A percentile compares a stretch with the other conserved stretches of the same genome.
phyloP scores from a whole-genome alignment of 73 alveolate species.

The Paramecium pentaurelia region DNA sequence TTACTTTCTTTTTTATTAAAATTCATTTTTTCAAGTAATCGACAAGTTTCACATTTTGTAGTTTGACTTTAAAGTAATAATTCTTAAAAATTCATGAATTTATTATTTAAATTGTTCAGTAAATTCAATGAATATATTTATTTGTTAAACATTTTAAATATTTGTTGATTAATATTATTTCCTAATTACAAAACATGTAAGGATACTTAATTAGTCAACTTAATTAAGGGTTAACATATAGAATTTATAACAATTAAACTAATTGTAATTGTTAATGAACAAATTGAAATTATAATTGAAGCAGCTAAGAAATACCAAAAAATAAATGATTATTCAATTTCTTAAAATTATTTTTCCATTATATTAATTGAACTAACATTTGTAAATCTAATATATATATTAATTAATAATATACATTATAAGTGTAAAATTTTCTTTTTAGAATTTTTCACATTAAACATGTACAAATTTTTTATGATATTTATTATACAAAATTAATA shows the following conservation, averaged over 20 bases:
- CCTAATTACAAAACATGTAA: neutral
- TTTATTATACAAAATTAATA: neutral
- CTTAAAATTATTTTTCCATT: neutral
- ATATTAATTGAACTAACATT: neutral
- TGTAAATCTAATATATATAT: neutral
- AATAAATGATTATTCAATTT: neutral
- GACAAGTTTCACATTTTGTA: neutral
- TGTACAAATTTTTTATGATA: neutral
- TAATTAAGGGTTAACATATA: neutral
- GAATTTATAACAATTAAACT: neutral
- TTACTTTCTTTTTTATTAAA: neutral
- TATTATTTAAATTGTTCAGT: neutral
- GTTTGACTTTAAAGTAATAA: neutral
- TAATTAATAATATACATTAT: neutral
- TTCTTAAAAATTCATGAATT: neutral
- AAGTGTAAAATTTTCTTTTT: neutral
- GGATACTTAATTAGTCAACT: neutral
- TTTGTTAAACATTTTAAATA: neutral
- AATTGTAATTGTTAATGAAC: neutral
- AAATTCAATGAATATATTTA: neutral
- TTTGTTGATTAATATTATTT: neutral
- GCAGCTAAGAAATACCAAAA: neutral
- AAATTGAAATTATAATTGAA: neutral
- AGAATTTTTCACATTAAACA: neutral
- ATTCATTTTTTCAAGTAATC: neutral